Conservation (phyloP, 2,329 filamentous ascomycete species). For the Coniochaeta hoffmannii region DNA sequence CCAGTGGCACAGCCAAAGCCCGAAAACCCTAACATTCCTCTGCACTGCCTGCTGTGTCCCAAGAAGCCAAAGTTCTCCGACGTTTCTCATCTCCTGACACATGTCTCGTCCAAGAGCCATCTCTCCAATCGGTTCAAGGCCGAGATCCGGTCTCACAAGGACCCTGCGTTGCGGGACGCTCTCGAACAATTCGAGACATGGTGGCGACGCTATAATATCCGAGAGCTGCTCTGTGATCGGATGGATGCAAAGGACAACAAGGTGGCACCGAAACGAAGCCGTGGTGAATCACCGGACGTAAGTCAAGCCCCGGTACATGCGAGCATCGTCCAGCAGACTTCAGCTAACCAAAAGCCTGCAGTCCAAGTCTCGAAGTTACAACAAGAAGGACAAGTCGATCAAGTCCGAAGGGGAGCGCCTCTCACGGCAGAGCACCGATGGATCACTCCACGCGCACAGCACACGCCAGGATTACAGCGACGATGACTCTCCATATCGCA, state of each 20-base stretch:
- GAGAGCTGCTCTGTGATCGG: constrained; percentile 67
- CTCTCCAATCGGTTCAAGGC: constrained; percentile 77
- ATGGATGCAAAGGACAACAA: constrained; percentile 70
- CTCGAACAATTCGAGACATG: constrained; percentile 68
- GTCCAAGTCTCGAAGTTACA: background rate
- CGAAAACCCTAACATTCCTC: constrained; percentile 42
- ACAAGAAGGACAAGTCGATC: background rate
- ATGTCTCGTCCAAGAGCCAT: constrained; percentile 89
- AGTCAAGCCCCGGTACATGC: constrained; percentile 2
- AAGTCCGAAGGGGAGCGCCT: background rate
- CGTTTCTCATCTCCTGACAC: constrained; percentile 83
- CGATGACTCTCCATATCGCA: constrained; percentile 11
- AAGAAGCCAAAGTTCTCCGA: constrained; percentile 79
- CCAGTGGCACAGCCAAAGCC: background rate
- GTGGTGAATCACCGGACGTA: constrained; percentile 10
- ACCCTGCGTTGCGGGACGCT: constrained; percentile 53
- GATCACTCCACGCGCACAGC: constrained; percentile 7
- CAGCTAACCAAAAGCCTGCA: background rate
- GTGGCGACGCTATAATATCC: constrained; percentile 67
- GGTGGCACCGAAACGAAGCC: constrained; percentile 20
- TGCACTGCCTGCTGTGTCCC: constrained; percentile 78
- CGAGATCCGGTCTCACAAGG: constrained; percentile 62
- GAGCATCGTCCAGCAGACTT: background rate
- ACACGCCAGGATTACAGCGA: background rate
- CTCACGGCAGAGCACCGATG: constrained; percentile 11